A percentile compares a stretch with the other conserved stretches of the same genome.
These are phyloP conservation scores for Lunasporangiospora selenospora DNA, from an alignment of 192 early-diverging fungal genomes.

Conservation along the genomic window DNA sequence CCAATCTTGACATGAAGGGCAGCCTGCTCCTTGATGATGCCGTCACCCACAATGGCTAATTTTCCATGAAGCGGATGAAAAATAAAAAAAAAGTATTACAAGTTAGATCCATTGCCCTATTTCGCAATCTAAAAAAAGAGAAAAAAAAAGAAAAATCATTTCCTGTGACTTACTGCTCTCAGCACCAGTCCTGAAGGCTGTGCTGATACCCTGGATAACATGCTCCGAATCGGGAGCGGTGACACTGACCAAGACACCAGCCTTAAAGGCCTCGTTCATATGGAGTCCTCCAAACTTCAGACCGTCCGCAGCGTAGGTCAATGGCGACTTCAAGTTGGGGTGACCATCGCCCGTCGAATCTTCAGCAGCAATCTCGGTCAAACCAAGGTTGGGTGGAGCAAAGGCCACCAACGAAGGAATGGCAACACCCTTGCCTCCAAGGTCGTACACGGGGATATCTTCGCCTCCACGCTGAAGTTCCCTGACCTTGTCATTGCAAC, in stretches of 20 bases:
- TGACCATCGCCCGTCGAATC: slow-evolving; percentile 64
- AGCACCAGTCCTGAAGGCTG: slow-evolving; percentile 72
- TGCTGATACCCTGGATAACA: slow-evolving; percentile 66
- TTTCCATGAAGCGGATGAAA: slow-evolving; percentile 4
- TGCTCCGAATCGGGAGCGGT: slow-evolving; percentile 59
- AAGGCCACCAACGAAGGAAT: slow-evolving; percentile 53
- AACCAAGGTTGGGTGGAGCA: slow-evolving; percentile 63
- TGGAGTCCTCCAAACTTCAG: slow-evolving; percentile 64
- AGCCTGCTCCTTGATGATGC: slow-evolving; percentile 56
- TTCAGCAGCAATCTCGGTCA: slow-evolving; percentile 72
- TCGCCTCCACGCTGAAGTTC: slow-evolving; percentile 13
- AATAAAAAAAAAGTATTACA: slow-evolving; percentile 4
- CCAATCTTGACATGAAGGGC: slow-evolving; percentile 71
- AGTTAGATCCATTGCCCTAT: too few relatives aligned
- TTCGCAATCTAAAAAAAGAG: not conserved
- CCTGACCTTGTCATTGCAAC: slow-evolving; percentile 21
- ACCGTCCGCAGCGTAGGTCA: slow-evolving; percentile 67
- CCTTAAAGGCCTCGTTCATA: slow-evolving; percentile 62
- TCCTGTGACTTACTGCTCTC: slow-evolving; percentile 45
- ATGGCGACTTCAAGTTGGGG: slow-evolving; percentile 27
- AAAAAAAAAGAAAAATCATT: not conserved
- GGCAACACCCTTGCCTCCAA: slow-evolving; percentile 46
- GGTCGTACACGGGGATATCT: slow-evolving; percentile 23
- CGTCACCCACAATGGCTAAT: slow-evolving; percentile 33
- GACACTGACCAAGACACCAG: slow-evolving; percentile 67